Percentiles rank a stretch among this genome's conserved stretches.
Evolutionary conservation across 1,139 yeast species (phyloP).

Genomic region (Geotrichum candidum): DNA sequence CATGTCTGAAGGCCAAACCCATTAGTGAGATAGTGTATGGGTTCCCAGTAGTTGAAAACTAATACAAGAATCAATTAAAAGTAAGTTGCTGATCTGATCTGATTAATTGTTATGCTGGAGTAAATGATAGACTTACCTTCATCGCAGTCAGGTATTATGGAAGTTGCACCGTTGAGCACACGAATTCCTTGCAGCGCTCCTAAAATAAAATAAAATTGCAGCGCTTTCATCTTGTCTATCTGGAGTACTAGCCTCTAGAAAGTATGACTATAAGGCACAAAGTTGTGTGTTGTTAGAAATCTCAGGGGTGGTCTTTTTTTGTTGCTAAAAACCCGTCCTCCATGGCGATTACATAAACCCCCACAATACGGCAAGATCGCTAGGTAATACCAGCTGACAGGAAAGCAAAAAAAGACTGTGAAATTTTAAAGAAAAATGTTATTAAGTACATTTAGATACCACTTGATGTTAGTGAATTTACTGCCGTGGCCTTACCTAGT

Average conservation of each 20-base stretch:
- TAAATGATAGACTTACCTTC: constrained; percentile 40
- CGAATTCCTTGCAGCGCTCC: constrained; percentile 34
- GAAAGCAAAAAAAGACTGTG: not conserved
- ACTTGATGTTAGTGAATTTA: not conserved
- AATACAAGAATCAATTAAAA: not conserved
- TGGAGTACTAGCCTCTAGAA: not conserved
- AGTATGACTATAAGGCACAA: not conserved
- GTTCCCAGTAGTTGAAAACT: constrained; percentile 86
- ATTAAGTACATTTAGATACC: not conserved
- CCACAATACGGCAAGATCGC: not conserved
- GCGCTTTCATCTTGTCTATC: not conserved
- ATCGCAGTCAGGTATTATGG: constrained; percentile 81
- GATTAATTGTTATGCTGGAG: not conserved
- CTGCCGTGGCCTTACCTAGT: not conserved
- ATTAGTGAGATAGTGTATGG: constrained; percentile 68
- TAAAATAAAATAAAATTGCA: not conserved
- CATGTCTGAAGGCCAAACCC: constrained; percentile 91
- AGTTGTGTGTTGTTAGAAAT: not conserved
- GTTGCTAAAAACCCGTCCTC: not conserved
- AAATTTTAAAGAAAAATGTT: not conserved
- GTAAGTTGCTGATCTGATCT: not conserved
- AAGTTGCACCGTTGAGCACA: constrained; percentile 44
- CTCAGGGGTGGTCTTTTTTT: not conserved
- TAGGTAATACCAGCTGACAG: not conserved
- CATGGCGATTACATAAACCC: not conserved